These are phyloP conservation scores for Neurospora sp. DNA, from an alignment of 495 filamentous ascomycete species.

Conservation along the genomic window DNA sequence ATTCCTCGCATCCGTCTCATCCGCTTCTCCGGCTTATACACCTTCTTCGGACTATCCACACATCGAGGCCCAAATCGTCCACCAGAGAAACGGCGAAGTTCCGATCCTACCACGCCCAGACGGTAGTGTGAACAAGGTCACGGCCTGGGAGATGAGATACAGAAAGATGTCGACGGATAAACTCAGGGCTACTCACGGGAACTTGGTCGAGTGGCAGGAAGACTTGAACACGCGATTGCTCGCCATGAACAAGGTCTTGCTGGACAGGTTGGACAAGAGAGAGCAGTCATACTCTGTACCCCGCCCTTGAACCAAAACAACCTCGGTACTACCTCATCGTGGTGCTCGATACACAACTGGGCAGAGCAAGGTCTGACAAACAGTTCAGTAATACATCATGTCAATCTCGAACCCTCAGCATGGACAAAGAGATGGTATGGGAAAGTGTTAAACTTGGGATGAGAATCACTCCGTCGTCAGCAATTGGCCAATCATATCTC, in stretches of 20 bases:
- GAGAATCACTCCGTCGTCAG: background rate
- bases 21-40: background rate
- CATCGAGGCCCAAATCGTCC: background rate
- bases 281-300: background rate
- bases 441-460: background rate
- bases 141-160: slow-evolving; percentile 11
- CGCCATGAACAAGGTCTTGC: slow-evolving; percentile 12
- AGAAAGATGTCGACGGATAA: background rate
- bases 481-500: background rate
- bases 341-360: background rate
- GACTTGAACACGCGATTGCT: slow-evolving; percentile 9
- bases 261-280: background rate
- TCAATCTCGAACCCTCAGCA: background rate
- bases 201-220: slow-evolving; percentile 10
- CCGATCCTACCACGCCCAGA: background rate
- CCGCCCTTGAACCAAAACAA: background rate
- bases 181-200: slow-evolving; percentile 3
- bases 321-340: background rate
- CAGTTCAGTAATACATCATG: background rate
- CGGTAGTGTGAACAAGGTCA: background rate
- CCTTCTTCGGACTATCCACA: background rate
- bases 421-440: background rate
- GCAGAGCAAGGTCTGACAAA: background rate
- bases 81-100: background rate
- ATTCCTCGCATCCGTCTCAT: background rate